Evolutionary conservation across 768 basidiomycete species (phyloP).

Genomic region (Termitomyces sp.): DNA sequence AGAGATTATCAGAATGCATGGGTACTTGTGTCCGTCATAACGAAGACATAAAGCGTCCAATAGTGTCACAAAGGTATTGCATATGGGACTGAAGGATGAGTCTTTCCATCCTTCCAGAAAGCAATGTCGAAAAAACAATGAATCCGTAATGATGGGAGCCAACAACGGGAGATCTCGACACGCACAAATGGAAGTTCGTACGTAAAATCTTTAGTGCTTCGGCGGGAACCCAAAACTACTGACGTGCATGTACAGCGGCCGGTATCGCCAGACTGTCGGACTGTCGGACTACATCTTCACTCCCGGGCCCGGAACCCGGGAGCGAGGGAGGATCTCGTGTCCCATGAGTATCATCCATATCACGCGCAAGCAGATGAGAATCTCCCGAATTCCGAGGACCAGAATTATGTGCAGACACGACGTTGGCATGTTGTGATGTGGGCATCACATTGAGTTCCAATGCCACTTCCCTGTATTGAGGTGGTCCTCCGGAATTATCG

Average conservation of each 20-base stretch:
- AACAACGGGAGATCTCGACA: neutral
- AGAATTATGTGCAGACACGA: neutral
- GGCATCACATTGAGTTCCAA: slow-evolving; percentile 3
- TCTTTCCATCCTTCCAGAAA: neutral
- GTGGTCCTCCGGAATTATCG: slow-evolving; percentile 37
- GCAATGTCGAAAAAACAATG: neutral
- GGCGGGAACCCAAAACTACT: neutral
- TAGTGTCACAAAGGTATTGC: neutral
- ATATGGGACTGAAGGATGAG: neutral
- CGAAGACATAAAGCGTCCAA: neutral
- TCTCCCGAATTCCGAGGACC: neutral
- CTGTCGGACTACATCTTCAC: neutral
- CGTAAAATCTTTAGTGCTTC: neutral
- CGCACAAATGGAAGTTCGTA: neutral
- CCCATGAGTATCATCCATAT: neutral
- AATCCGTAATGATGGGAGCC: neutral
- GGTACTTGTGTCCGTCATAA: neutral
- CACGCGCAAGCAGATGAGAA: neutral
- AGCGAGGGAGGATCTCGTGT: neutral
- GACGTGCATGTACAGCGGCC: slow-evolving; percentile 1
- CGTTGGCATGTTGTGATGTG: neutral
- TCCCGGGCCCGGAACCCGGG: neutral
- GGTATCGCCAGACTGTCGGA: neutral
- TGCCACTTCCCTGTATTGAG: slow-evolving; percentile 32
- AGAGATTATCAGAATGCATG: neutral